Evolutionary conservation across 345 rosid genomes (phyloP), one percentile per base, ranked within the genome.

Genomic region (Linum lewisii): DNA sequence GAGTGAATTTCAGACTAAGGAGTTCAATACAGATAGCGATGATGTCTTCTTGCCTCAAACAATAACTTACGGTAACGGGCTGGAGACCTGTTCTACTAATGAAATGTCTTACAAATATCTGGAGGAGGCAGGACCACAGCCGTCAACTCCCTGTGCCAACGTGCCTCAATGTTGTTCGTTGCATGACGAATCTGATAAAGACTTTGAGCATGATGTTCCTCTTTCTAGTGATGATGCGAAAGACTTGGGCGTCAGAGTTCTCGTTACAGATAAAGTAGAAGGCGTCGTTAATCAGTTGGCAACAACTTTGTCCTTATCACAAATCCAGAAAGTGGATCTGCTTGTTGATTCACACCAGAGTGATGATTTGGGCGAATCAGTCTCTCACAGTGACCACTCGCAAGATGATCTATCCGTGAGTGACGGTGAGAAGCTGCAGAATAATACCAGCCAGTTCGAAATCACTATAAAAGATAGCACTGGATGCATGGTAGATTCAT

Each of bases 191-290:
- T 58, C 62, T 24, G 42, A 54, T 67, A 80, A 75, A 54, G 52
- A 63, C 9, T 37, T 20, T 59, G 76, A 76, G 55, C 67, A 51
- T 61, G 57, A 63, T 50, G 52, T 51, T 66, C 54, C 54, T 24
- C 34, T 34, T 7, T 24, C 52, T 47, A 65, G 21, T 59, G 26
- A 24, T 71, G 71, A 62, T 22, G 10, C 4, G 51, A 62, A 57
- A 56, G 66, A 62, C 53, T 65, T 78, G 20, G 57, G 54, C 25
- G 72, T 71, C 69, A 76, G 51, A 62, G 25, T 20, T 22, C 37
- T 60, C 24, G 56, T 14, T 14, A 13, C 19, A 26, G 49, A 25
- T 56, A 20, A 21, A 54, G 59, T 54, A 24, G 68, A 56, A 21
- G 37, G 38, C 58, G 57, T 26, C 32, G 45, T 72, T 24, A 44